Conservation (phyloP, 129 eudicot species). For the Escallonia rubra region DNA sequence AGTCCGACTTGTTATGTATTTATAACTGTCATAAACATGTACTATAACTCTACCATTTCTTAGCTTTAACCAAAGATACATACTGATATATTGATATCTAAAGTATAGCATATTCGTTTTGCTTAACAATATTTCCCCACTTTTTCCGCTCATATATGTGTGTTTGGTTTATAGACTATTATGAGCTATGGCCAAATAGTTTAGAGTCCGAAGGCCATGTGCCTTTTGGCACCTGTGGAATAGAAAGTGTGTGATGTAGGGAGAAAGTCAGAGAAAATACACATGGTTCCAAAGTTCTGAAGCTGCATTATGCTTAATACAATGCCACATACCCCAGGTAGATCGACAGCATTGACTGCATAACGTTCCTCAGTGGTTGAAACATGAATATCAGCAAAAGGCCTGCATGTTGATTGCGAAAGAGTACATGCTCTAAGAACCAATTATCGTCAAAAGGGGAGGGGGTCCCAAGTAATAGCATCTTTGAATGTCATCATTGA, state of each 20-base stretch:
- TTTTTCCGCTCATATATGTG: too few relatives aligned
- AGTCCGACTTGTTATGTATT: too few relatives aligned
- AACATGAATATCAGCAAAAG: slow-evolving; percentile 59
- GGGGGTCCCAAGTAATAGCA: not conserved
- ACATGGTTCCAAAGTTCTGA: not conserved
- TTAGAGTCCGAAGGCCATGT: too few relatives aligned
- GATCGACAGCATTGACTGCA: slow-evolving; percentile 74
- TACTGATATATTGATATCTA: too few relatives aligned
- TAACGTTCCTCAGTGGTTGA: slow-evolving; percentile 66
- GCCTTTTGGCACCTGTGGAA: too few relatives aligned
- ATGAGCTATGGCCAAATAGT: too few relatives aligned
- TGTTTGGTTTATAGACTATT: too few relatives aligned
- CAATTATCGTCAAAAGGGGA: not conserved
- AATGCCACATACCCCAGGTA: slow-evolving; percentile 47
- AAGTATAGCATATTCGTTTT: too few relatives aligned
- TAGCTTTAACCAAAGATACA: too few relatives aligned
- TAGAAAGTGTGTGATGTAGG: not conserved
- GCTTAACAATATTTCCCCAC: too few relatives aligned
- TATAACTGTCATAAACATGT: too few relatives aligned
- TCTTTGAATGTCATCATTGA: not conserved
- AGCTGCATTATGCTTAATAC: not conserved
- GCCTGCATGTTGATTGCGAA: slow-evolving; percentile 40
- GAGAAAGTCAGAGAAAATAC: not conserved
- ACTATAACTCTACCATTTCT: too few relatives aligned
- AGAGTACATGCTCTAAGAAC: slow-evolving; percentile 6